phyloP scores from a whole-genome alignment of 2,329 filamentous ascomycete species.

The Furcasterigmium furcatum region DNA sequence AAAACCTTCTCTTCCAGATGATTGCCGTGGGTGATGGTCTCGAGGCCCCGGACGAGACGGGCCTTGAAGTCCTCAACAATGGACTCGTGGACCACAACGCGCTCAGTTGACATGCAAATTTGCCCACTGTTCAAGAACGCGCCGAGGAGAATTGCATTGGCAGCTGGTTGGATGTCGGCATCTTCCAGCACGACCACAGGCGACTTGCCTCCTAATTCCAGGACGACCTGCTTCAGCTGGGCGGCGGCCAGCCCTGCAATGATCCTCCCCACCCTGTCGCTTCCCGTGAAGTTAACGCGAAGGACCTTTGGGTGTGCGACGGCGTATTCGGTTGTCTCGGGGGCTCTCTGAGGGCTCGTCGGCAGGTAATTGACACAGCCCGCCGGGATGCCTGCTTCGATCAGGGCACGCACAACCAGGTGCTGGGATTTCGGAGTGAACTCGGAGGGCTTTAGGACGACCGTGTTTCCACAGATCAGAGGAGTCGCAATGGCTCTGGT shows the following conservation, averaged over 20 bases:
- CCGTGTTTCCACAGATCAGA: conserved; percentile 54
- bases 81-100: conserved; percentile 55
- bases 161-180: conserved; percentile 57
- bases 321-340: conserved; percentile 48
- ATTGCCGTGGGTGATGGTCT: conserved; percentile 17
- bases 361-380: conserved; percentile 72
- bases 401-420: conserved; percentile 60
- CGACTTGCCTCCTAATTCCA: conserved; percentile 60
- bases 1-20: conserved; percentile 20
- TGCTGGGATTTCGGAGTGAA: conserved; percentile 58
- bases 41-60: conserved; percentile 22
- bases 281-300: conserved; percentile 76
- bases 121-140: conserved; percentile 61
- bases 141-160: conserved; percentile 51
- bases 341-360: conserved; percentile 64
- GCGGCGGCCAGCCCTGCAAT: conserved; percentile 63
- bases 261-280: conserved; percentile 63
- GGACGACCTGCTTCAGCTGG: conserved; percentile 60
- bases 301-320: conserved; percentile 66
- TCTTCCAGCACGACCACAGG: conserved; percentile 59
- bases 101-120: conserved; percentile 57
- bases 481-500: conserved; percentile 66
- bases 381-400: conserved; percentile 68
- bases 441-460: conserved; percentile 58
- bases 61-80: conserved; percentile 54